A percentile compares a stretch with the other conserved stretches of the same genome.
phyloP scores from a whole-genome alignment of 305 asterid genomes.

The Fraxinus nigra region DNA sequence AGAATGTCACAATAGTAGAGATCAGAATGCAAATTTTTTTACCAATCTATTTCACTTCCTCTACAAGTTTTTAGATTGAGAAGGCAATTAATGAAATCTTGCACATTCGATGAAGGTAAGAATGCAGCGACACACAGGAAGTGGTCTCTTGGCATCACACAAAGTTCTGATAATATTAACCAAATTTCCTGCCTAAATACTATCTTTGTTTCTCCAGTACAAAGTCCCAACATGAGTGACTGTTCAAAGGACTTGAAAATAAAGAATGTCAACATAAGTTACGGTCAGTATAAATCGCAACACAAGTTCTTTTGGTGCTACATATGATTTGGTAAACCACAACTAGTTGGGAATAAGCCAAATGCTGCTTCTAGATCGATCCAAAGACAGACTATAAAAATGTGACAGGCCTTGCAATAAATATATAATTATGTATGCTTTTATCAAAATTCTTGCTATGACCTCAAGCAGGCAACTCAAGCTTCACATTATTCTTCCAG shows the following conservation, averaged over 20 bases:
- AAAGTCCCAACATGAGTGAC: background rate
- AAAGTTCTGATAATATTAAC: background rate
- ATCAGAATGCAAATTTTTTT: background rate
- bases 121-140: background rate
- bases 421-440: background rate
- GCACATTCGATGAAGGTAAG: background rate
- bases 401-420: background rate
- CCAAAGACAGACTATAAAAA: background rate
- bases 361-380: background rate
- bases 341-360: background rate
- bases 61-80: background rate
- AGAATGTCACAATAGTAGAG: background rate
- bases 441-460: background rate
- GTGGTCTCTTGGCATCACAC: background rate
- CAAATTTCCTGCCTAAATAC: background rate
- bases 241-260: background rate
- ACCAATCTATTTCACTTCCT: background rate
- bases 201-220: background rate
- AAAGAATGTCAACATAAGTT: background rate
- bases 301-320: background rate
- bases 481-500: constrained; percentile 84
- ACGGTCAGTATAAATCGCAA: background rate
- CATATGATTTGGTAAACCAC: background rate
- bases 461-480: constrained; percentile 76
- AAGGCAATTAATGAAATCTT: background rate